These are phyloP conservation scores for Saturnispora mendoncae DNA, from an alignment of 805 yeast genomes.

Conservation along the genomic window DNA sequence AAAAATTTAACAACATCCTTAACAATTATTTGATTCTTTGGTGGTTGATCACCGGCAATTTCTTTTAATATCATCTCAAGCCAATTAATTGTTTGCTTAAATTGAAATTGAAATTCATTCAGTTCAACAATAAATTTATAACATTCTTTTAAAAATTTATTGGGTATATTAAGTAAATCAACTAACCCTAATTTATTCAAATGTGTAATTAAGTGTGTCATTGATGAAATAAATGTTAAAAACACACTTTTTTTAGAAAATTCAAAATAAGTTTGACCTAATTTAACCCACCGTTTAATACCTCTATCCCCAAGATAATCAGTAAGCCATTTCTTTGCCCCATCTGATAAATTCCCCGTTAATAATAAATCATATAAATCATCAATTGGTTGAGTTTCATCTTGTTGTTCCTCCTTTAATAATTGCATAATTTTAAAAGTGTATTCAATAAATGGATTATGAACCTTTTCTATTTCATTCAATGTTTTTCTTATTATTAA, in stretches of 20 bases:
- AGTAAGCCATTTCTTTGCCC: slow-evolving; percentile 49
- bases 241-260: slow-evolving; percentile 38
- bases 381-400: slow-evolving; percentile 25
- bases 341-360: slow-evolving; percentile 45
- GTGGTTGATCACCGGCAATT: slow-evolving; percentile 32
- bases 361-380: slow-evolving; percentile 40
- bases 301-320: slow-evolving; percentile 65
- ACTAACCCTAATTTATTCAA: slow-evolving; percentile 31
- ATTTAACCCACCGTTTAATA: slow-evolving; percentile 42
- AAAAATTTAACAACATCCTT: slow-evolving; percentile 28
- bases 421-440: slow-evolving; percentile 2
- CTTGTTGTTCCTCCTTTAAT: background rate
- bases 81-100: slow-evolving; percentile 41
- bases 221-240: slow-evolving; percentile 42
- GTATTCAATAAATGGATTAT: slow-evolving; percentile 1
- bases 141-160: slow-evolving; percentile 25
- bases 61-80: slow-evolving; percentile 30
- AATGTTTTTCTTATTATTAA: background rate
- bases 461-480: background rate
- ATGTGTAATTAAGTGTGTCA: slow-evolving; percentile 45
- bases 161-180: slow-evolving; percentile 16
- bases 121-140: slow-evolving; percentile 35
- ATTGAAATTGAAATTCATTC: slow-evolving; percentile 38
- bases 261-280: slow-evolving; percentile 45
- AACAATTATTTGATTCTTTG: slow-evolving; percentile 16